A percentile compares a stretch with the other conserved stretches of the same genome.
Evolutionary conservation across 331 rosid genomes (phyloP).

Genomic region (Pyracantha coccinea): DNA sequence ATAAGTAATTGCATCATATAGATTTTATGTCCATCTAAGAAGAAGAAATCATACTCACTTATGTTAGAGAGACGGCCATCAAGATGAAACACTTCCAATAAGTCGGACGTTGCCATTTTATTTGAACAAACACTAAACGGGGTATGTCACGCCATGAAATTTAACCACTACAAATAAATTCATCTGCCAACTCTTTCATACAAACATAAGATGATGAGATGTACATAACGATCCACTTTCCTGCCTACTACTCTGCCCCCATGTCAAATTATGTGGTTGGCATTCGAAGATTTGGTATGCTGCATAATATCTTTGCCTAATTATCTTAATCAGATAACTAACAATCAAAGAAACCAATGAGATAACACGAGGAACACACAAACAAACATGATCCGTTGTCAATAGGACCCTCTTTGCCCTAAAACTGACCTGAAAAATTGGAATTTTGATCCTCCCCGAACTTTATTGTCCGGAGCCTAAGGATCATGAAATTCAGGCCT

Average conservation of each 20-base stretch:
- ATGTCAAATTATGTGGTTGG: not conserved
- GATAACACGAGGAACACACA: too few species aligned
- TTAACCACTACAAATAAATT: not conserved
- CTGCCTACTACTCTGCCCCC: not conserved
- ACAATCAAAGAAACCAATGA: not conserved
- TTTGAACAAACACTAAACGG: too few species aligned
- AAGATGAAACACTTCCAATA: too few species aligned
- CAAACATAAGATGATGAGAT: not conserved
- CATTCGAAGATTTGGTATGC: not conserved
- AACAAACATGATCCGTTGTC: conserved; percentile 4
- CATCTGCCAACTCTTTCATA: not conserved
- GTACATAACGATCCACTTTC: not conserved
- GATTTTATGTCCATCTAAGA: too few species aligned
- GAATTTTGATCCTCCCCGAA: too few species aligned
- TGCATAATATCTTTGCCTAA: not conserved
- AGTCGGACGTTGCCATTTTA: too few species aligned
- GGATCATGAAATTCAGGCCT: too few species aligned
- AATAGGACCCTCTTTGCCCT: not conserved
- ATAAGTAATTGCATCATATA: too few species aligned
- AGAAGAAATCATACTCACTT: too few species aligned
- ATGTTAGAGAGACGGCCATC: too few species aligned
- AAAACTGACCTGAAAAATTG: not conserved
- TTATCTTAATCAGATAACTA: not conserved
- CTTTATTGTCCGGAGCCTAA: too few species aligned
- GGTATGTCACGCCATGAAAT: not conserved